These are phyloP conservation scores for Mikania micrantha DNA, from an alignment of 129 eudicot genomes.

Conservation along the genomic window DNA sequence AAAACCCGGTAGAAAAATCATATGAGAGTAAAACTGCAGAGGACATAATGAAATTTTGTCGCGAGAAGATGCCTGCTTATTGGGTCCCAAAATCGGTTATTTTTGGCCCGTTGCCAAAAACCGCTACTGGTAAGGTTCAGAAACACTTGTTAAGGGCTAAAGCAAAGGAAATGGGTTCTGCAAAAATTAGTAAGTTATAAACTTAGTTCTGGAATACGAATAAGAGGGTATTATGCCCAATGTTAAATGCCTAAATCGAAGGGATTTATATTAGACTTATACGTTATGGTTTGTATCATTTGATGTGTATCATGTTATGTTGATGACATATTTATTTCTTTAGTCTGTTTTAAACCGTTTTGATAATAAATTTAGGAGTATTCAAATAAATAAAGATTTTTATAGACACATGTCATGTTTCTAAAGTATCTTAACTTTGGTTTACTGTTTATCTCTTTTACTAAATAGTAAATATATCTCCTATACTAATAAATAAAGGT, in stretches of 20 bases:
- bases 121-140: conserved; percentile 91
- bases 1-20: conserved; percentile 30
- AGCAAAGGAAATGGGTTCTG: conserved; percentile 87
- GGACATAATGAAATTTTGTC: conserved; percentile 69
- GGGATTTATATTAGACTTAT: background rate
- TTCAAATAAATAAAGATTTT: too few relatives aligned
- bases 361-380: too few relatives aligned
- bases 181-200: conserved; percentile 55
- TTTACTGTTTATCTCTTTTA: too few relatives aligned
- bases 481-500: too few relatives aligned
- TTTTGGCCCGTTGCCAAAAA: conserved; percentile 77
- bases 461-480: too few relatives aligned
- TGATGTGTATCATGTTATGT: background rate
- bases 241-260: background rate
- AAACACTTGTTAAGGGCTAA: conserved; percentile 69
- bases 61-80: conserved; percentile 58
- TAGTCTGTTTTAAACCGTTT: background rate
- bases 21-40: conserved; percentile 42
- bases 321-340: background rate
- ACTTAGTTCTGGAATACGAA: background rate
- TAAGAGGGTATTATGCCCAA: background rate
- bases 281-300: background rate
- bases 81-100: conserved; percentile 81
- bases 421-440: too few relatives aligned
- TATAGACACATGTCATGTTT: too few relatives aligned